Evolutionary conservation across 139 green algal species (phyloP).

Genomic region (Chlamydomonas applanata): DNA sequence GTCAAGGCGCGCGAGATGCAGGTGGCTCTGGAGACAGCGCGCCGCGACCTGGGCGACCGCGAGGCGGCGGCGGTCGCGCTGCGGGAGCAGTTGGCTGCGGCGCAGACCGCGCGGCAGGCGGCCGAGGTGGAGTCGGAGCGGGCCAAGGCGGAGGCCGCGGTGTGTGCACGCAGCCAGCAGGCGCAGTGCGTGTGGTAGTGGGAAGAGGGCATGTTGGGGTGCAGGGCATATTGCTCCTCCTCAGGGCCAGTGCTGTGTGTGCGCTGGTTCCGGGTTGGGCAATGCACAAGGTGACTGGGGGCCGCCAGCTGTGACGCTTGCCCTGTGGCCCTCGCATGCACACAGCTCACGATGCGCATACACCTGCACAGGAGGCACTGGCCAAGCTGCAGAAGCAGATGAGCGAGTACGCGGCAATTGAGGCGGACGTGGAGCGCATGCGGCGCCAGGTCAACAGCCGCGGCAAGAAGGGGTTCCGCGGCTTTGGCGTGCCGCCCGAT

Average conservation of each 20-base stretch:
- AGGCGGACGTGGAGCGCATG: constrained; percentile 35
- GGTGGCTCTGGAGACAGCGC: constrained; percentile 12
- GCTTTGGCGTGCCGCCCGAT: background rate
- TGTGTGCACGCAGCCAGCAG: background rate
- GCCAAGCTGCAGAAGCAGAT: constrained; percentile 13
- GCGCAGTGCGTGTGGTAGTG: no score
- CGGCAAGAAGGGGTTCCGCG: constrained; percentile 29
- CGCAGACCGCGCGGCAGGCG: background rate
- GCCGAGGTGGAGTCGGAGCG: constrained; percentile 4
- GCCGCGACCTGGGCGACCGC: background rate
- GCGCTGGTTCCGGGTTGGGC: no score
- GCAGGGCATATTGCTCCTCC: no score
- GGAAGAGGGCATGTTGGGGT: no score
- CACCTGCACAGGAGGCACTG: constrained; percentile 21
- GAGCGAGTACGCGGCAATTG: constrained; percentile 29
- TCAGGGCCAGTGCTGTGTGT: no score
- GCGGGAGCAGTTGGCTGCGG: background rate
- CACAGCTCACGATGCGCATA: no score
- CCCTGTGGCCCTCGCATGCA: no score
- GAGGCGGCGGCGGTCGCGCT: background rate
- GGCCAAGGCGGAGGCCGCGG: background rate
- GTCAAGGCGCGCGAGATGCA: background rate
- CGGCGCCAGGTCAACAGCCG: constrained; percentile 11
- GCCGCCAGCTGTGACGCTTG: background rate
- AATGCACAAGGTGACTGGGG: no score